Evolutionary conservation across 192 early-diverging fungal genomes (phyloP).

Genomic region (Dissophora globulifera): DNA sequence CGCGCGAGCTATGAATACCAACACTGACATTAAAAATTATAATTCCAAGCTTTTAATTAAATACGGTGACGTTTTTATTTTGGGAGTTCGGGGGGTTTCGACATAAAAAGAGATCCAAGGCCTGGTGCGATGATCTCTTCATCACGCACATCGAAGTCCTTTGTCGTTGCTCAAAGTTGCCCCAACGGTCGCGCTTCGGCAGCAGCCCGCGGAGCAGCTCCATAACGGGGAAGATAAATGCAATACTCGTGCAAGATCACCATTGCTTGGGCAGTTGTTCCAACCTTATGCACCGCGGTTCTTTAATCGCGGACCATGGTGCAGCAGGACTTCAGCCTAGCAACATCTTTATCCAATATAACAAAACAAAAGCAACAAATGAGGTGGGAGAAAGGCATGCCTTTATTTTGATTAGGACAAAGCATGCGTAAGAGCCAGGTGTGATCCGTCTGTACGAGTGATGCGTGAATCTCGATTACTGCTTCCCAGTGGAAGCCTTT

Average conservation of each 20-base stretch:
- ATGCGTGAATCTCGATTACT: conserved; percentile 5
- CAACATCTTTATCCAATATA: conserved; percentile 12
- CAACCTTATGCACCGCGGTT: background rate
- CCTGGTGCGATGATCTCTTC: conserved; percentile 18
- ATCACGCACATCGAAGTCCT: conserved; percentile 51
- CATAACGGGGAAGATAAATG: conserved; percentile 53
- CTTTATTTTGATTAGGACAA: background rate
- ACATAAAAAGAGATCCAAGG: no score
- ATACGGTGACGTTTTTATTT: no score
- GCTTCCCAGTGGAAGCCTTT: conserved; percentile 19
- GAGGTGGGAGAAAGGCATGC: background rate
- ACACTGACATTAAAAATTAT: no score
- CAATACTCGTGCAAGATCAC: conserved; percentile 48
- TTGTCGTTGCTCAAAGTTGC: conserved; percentile 42
- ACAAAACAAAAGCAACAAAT: no score
- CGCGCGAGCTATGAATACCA: no score
- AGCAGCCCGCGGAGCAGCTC: conserved; percentile 46
- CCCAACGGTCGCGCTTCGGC: conserved; percentile 55
- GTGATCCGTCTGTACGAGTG: background rate
- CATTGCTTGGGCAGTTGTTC: conserved; percentile 2
- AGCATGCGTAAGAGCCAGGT: no score
- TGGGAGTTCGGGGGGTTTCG: no score
- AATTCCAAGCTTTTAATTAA: no score
- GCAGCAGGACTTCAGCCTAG: conserved; percentile 14
- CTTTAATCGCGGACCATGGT: background rate